Base-by-base conservation (phyloP, 192 early-diverging fungal species). In the Coemansia sp. region DNA sequence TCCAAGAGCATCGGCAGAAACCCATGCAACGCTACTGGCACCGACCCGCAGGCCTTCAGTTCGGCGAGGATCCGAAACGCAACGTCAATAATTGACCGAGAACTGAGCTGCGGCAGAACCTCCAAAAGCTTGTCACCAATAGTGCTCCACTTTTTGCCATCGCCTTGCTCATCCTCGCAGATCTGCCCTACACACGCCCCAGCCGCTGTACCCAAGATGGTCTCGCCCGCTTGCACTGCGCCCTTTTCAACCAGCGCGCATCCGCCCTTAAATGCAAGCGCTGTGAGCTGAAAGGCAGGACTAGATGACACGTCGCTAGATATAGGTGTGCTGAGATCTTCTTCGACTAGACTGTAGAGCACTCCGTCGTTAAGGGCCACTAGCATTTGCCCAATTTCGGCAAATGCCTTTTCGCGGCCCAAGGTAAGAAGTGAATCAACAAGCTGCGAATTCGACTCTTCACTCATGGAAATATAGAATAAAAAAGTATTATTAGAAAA, bases 341-440 rank as follows among this genome's bases (percentile, higher is more conserved):
- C 60, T 37, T 70, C 76, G 6, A 73, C 76, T 9, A 79, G 28
- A 0, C 40, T 64, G 36, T 66, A 79, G n/a, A 79, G 11, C 1
- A 46, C 37, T 1, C 40, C 28, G 16, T 72, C 76, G 14, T 51
- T 60, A 9, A 64, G 46, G 2, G 38, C 67, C 9, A 7, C 51
- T 5, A 78, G 66, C 53, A 78, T 26, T 11, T 69, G 56, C 0
- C 76, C 76, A 11, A 63, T 48, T 31, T 65, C 66, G 3, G 35
- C 53, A n/a, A 43, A 58, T 4, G 70, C 57, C 37, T 63, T 69
- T 40, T 64, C 45, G 26, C 62, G 58, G 16, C 59, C 59, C 3
- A 66, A 59, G 86, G 90, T 71, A 67, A 90, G 26, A 85, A 87
- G 73, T 79, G 86, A 26, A 85, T 87, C 40, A 87, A 90, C 66